phyloP scores from a whole-genome alignment of 805 yeast genomes.

The Kluyveromyces lactis region DNA sequence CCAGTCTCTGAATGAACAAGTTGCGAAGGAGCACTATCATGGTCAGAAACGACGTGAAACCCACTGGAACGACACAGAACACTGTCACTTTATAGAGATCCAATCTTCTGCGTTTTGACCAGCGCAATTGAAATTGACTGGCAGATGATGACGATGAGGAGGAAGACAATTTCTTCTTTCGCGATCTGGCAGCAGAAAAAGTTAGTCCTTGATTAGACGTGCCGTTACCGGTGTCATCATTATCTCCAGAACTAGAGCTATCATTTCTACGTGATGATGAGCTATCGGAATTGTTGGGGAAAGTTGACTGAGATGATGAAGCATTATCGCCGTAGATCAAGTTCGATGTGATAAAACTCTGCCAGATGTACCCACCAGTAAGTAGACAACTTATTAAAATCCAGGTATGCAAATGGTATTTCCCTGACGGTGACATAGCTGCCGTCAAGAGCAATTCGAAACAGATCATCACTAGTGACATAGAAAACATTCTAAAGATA shows the following conservation, averaged over 20 bases:
- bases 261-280: not conserved
- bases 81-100: conserved; percentile 85
- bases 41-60: conserved; percentile 86
- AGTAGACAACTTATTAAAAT: conserved; percentile 77
- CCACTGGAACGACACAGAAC: conserved; percentile 97
- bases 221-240: not conserved
- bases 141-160: not conserved
- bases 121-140: conserved; percentile 2
- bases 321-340: conserved; percentile 34
- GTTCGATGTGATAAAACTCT: conserved; percentile 80
- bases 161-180: no score
- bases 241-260: not conserved
- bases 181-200: no score
- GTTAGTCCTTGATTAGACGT: no score
- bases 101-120: conserved; percentile 44
- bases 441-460: conserved; percentile 60
- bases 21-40: conserved; percentile 78
- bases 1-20: conserved; percentile 65
- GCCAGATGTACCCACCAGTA: conserved; percentile 73
- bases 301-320: not conserved
- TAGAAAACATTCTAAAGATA: conserved; percentile 74
- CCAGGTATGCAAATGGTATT: conserved; percentile 83
- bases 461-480: conserved; percentile 65
- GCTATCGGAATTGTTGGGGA: no score
- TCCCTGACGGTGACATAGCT: conserved; percentile 61